These are phyloP conservation scores for Massariosphaeria phaeospora DNA, from an alignment of 495 filamentous ascomycete genomes.

Conservation along the genomic window DNA sequence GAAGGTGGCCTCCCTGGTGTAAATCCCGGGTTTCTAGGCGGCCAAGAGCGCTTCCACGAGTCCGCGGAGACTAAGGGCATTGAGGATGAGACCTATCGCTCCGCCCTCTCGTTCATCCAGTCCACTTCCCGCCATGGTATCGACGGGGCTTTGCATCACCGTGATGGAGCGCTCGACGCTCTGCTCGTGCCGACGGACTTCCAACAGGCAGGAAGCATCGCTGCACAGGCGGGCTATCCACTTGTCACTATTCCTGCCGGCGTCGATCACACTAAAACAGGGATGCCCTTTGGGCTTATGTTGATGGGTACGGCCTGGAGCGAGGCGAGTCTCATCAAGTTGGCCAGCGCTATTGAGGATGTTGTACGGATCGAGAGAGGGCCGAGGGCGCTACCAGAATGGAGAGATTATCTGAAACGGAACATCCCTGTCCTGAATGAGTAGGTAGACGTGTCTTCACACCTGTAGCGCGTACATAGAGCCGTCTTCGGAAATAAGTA, in stretches of 20 bases:
- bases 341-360: constrained; percentile 66
- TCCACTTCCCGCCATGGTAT: constrained; percentile 58
- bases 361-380: constrained; percentile 45
- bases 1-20: constrained; percentile 59
- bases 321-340: constrained; percentile 58
- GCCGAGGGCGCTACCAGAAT: constrained; percentile 48
- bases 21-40: constrained; percentile 61
- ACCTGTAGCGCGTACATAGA: too few relatives aligned
- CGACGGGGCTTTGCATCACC: constrained; percentile 54
- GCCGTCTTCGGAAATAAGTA: too few relatives aligned
- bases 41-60: constrained; percentile 64
- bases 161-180: constrained; percentile 50
- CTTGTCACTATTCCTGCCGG: constrained; percentile 64
- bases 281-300: constrained; percentile 67
- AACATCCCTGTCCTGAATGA: constrained; percentile 46
- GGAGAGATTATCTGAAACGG: constrained; percentile 49
- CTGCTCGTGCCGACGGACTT: constrained; percentile 65
- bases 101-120: constrained; percentile 59
- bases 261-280: constrained; percentile 46
- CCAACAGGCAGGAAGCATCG: constrained; percentile 54
- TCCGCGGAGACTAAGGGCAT: constrained; percentile 55
- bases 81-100: constrained; percentile 61
- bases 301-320: constrained; percentile 62
- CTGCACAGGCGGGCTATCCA: constrained; percentile 61
- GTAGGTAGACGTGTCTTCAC: too few relatives aligned